phyloP scores from a whole-genome alignment of 768 basidiomycete species.

The Pisolithus tinctorius region DNA sequence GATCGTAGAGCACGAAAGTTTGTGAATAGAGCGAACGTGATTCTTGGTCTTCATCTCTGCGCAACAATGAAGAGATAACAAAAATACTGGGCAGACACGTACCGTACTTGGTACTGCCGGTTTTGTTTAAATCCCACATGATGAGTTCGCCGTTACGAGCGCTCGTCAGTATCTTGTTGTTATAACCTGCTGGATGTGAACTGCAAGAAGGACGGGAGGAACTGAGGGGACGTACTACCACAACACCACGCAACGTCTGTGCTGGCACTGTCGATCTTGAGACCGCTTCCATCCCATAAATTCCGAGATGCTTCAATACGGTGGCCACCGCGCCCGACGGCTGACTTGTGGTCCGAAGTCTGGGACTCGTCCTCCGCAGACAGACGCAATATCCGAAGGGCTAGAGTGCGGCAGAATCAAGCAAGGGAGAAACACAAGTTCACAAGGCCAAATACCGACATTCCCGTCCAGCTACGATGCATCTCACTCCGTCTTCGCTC shows the following conservation, averaged over 20 bases:
- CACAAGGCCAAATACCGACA: slow-evolving; percentile 36
- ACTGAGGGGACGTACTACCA: slow-evolving; percentile 42
- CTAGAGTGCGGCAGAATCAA: slow-evolving; percentile 28
- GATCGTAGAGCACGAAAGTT: slow-evolving; percentile 59
- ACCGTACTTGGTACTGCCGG: slow-evolving; percentile 68
- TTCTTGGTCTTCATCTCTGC: slow-evolving; percentile 61
- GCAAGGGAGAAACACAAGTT: slow-evolving; percentile 4
- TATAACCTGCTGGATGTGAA: slow-evolving; percentile 43
- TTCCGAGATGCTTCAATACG: slow-evolving; percentile 70
- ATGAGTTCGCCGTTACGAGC: slow-evolving; percentile 78
- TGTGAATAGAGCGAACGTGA: slow-evolving; percentile 67
- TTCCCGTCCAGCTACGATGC: slow-evolving; percentile 75
- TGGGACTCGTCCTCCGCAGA: slow-evolving; percentile 38
- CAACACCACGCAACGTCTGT: slow-evolving; percentile 81
- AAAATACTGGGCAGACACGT: slow-evolving; percentile 13
- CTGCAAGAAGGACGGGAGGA: background rate
- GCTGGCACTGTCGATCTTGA: slow-evolving; percentile 72
- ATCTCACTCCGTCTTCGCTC: slow-evolving; percentile 58
- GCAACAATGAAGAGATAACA: slow-evolving; percentile 6
- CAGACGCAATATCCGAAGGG: slow-evolving; percentile 54
- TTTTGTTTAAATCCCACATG: slow-evolving; percentile 73
- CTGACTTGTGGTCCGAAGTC: slow-evolving; percentile 43
- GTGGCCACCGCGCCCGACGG: slow-evolving; percentile 52
- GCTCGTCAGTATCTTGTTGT: slow-evolving; percentile 73
- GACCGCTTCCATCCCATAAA: slow-evolving; percentile 69